A percentile compares a stretch with the other conserved stretches of the same genome.
phyloP scores from a whole-genome alignment of 2,329 filamentous ascomycete species.

The Coniella lustricola region DNA sequence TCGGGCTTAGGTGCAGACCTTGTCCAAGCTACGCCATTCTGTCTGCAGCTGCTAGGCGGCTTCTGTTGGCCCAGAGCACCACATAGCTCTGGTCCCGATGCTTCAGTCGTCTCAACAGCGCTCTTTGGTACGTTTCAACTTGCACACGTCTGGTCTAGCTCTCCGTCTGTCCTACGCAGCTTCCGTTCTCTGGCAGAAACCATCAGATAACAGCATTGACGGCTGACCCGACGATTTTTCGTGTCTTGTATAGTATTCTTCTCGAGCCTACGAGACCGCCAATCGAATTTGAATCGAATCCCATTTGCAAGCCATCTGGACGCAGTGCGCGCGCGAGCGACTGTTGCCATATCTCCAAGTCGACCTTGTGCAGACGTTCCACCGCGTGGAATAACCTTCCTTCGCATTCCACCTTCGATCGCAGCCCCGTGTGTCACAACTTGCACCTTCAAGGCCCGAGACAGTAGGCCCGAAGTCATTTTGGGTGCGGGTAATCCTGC shows the following conservation, averaged over 20 bases:
- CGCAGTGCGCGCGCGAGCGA: neutral
- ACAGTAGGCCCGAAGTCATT: neutral
- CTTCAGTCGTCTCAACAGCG: constrained; percentile 8
- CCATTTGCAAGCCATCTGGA: neutral
- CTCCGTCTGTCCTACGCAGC: neutral
- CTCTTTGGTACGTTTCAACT: constrained; percentile 13
- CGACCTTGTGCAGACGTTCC: constrained; percentile 1
- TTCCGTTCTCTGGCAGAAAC: neutral
- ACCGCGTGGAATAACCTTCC: constrained; percentile 1
- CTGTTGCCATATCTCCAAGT: neutral
- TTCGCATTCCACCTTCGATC: constrained; percentile 4
- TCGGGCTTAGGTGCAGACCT: neutral
- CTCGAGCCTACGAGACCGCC: constrained; percentile 1
- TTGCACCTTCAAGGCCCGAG: neutral
- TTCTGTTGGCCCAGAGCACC: neutral
- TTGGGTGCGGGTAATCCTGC: neutral
- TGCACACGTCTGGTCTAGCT: constrained; percentile 7
- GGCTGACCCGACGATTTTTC: constrained; percentile 7
- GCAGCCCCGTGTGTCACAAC: neutral
- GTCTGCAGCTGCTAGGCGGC: neutral
- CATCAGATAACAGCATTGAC: constrained; percentile 4
- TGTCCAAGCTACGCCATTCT: neutral
- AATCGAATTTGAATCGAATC: neutral
- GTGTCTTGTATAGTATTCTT: neutral
- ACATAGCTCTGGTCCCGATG: constrained; percentile 5